These are phyloP conservation scores for Colletotrichum salicis DNA, from an alignment of 2,329 filamentous ascomycete species.

Conservation along the genomic window DNA sequence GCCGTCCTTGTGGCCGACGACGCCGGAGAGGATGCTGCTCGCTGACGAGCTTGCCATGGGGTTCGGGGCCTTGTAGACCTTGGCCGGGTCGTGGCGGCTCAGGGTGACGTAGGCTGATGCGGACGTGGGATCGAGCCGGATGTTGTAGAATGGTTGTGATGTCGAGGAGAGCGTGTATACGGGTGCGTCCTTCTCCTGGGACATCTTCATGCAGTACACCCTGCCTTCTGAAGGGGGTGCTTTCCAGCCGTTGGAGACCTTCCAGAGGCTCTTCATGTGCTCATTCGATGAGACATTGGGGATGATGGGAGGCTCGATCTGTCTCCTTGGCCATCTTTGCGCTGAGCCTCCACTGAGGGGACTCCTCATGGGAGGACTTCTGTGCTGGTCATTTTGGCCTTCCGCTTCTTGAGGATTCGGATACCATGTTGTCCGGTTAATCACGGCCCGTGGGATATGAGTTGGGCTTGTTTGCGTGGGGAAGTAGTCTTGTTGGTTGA, in stretches of 20 bases:
- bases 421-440: constrained; percentile 73
- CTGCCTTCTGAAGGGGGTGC: constrained; percentile 68
- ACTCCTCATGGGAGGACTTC: constrained; percentile 22
- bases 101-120: constrained; percentile 70
- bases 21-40: constrained; percentile 46
- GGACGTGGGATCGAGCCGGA: constrained; percentile 72
- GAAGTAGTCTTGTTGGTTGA: constrained; percentile 76
- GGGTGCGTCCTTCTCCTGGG: constrained; percentile 68
- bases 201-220: constrained; percentile 68
- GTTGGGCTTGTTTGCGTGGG: constrained; percentile 73
- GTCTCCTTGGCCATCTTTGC: constrained; percentile 41
- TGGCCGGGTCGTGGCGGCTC: constrained; percentile 69
- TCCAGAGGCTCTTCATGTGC: constrained; percentile 74
- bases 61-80: constrained; percentile 60
- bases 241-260: constrained; percentile 76
- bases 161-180: constrained; percentile 73
- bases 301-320: constrained; percentile 54
- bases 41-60: constrained; percentile 41
- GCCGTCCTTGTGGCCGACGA: constrained; percentile 43
- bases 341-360: constrained; percentile 18
- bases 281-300: constrained; percentile 67
- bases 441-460: constrained; percentile 70
- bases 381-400: constrained; percentile 34
- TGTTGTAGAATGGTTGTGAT: constrained; percentile 73
- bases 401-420: constrained; percentile 45